These are phyloP conservation scores for Clarireedia homoeocarpa DNA, from an alignment of 2,329 filamentous ascomycete genomes.

Conservation along the genomic window DNA sequence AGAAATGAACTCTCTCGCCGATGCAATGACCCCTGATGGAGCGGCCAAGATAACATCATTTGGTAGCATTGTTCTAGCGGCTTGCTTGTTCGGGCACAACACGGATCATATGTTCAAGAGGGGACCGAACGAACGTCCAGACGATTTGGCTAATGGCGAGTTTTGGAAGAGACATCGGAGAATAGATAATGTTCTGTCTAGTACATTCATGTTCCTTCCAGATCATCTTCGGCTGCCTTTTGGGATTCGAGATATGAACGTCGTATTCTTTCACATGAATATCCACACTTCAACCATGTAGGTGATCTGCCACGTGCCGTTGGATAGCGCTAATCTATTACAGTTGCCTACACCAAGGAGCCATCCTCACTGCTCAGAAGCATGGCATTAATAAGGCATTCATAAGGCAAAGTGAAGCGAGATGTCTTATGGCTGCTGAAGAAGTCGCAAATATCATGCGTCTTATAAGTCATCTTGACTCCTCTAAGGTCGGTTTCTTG, in stretches of 20 bases:
- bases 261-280: conserved; percentile 80
- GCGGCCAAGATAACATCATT: conserved; percentile 61
- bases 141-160: conserved; percentile 64
- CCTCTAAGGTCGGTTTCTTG: conserved; percentile 32
- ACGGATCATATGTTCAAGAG: conserved; percentile 71
- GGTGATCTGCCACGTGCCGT: not conserved
- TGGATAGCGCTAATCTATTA: not conserved
- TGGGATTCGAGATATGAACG: conserved; percentile 60
- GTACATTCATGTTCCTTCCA: conserved; percentile 71
- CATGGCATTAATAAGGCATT: conserved; percentile 58
- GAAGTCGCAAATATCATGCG: conserved; percentile 81
- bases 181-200: conserved; percentile 73
- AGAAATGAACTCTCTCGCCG: conserved; percentile 52
- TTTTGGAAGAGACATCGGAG: conserved; percentile 84
- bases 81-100: conserved; percentile 74
- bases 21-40: conserved; percentile 44
- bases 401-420: conserved; percentile 60
- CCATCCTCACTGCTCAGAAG: conserved; percentile 73
- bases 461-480: conserved; percentile 62
- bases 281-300: conserved; percentile 75
- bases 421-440: conserved; percentile 71
- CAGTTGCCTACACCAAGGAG: conserved; percentile 73
- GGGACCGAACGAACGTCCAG: conserved; percentile 60
- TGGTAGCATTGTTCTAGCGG: conserved; percentile 63
- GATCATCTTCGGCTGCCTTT: conserved; percentile 64